Percentiles rank a stretch among this genome's conserved stretches.
Evolutionary conservation across 2,329 filamentous ascomycete species (phyloP).

Genomic region (Thelonectria discophora): DNA sequence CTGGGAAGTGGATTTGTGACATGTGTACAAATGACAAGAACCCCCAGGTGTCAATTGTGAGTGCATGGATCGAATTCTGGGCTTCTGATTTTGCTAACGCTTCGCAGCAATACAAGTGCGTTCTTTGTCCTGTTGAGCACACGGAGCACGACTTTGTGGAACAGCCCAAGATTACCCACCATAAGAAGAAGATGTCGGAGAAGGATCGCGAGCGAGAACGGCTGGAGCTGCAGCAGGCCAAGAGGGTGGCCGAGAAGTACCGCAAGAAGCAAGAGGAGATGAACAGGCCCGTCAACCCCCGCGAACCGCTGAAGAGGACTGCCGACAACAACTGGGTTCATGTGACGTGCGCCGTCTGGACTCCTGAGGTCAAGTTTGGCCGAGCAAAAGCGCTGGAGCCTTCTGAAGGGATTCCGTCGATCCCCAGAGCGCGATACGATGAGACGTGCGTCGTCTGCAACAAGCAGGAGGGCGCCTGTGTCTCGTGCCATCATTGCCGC

Average conservation of each 20-base stretch:
- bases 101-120: constrained; percentile 83
- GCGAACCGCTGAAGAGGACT: constrained; percentile 92
- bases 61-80: constrained; percentile 43
- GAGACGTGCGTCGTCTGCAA: constrained; percentile 88
- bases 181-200: constrained; percentile 88
- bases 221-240: constrained; percentile 82
- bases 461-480: constrained; percentile 76
- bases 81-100: constrained; percentile 43
- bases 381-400: constrained; percentile 83
- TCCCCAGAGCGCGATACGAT: constrained; percentile 76
- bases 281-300: constrained; percentile 82
- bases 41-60: constrained; percentile 88
- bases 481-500: constrained; percentile 81
- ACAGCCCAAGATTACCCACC: constrained; percentile 59
- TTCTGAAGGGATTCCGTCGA: constrained; percentile 88
- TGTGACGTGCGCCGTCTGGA: constrained; percentile 91
- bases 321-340: constrained; percentile 99
- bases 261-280: constrained; percentile 83
- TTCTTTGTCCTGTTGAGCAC: constrained; percentile 84
- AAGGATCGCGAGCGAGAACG: constrained; percentile 90
- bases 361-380: constrained; percentile 91
- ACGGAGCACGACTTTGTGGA: constrained; percentile 88
- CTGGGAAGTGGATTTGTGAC: constrained; percentile 91
- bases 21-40: constrained; percentile 95
- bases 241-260: constrained; percentile 83